phyloP scores from a whole-genome alignment of 78 protist genomes.

The Acrasis kona region DNA sequence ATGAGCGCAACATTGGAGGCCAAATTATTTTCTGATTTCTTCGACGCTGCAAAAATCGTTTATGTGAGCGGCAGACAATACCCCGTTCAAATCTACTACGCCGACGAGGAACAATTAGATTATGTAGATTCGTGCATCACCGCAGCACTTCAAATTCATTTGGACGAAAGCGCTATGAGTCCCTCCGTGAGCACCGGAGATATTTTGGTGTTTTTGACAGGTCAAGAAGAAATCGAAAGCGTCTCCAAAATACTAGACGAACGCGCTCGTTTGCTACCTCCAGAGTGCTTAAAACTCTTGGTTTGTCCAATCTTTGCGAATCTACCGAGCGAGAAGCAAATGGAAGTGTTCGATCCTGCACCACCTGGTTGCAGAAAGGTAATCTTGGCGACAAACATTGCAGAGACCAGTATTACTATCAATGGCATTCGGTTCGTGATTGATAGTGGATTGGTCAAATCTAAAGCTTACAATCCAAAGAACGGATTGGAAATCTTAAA shows the following conservation, averaged over 20 bases:
- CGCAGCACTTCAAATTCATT: conserved; percentile 56
- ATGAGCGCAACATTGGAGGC: conserved; percentile 90
- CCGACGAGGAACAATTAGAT: not conserved
- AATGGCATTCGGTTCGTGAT: conserved; percentile 65
- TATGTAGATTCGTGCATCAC: conserved; percentile 34
- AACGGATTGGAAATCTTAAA: conserved; percentile 59
- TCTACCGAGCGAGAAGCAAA: conserved; percentile 56
- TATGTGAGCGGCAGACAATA: conserved; percentile 19
- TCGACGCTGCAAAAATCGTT: conserved; percentile 21
- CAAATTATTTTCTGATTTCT: conserved; percentile 37
- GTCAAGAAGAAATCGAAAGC: conserved; percentile 65
- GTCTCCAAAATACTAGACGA: not conserved
- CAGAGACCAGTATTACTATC: conserved; percentile 92
- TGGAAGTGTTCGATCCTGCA: conserved; percentile 63
- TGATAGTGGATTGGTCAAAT: conserved; percentile 75
- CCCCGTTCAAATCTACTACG: conserved; percentile 20
- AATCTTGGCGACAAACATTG: conserved; percentile 88
- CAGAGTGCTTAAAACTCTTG: not conserved
- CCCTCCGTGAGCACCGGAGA: too few species aligned
- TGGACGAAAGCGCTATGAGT: not conserved
- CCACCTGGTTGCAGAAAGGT: conserved; percentile 77
- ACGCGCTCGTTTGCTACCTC: not conserved
- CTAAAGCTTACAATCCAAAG: conserved; percentile 25
- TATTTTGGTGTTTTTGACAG: conserved; percentile 82
- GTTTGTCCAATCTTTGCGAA: conserved; percentile 55